Percentiles rank a stretch among this genome's conserved stretches.
Evolutionary conservation across 768 basidiomycete genomes (phyloP).

Genomic region (Tulasnella calospora): DNA sequence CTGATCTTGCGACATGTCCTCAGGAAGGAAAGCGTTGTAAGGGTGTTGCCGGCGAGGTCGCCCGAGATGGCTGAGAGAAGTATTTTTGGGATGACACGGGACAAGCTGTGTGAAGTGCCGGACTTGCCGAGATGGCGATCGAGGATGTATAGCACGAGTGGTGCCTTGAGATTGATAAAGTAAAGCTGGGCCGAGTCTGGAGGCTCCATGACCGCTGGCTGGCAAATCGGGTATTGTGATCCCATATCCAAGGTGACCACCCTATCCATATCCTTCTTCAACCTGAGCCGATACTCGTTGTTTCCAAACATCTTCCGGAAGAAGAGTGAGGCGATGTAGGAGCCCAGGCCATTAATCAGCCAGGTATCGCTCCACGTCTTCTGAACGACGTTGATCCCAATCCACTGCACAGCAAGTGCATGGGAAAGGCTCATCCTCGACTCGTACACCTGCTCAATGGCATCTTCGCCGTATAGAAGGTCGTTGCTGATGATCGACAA

Average conservation of each 20-base stretch:
- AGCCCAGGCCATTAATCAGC: slow-evolving; percentile 91
- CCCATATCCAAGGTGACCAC: slow-evolving; percentile 85
- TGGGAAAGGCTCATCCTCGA: slow-evolving; percentile 81
- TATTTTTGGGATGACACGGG: slow-evolving; percentile 89
- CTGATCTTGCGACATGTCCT: slow-evolving; percentile 89
- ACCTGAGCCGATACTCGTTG: slow-evolving; percentile 91
- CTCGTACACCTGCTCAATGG: slow-evolving; percentile 90
- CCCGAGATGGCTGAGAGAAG: slow-evolving; percentile 92
- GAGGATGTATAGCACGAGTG: slow-evolving; percentile 92
- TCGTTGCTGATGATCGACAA: slow-evolving; percentile 75
- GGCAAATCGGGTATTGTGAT: slow-evolving; percentile 86
- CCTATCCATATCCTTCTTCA: slow-evolving; percentile 95
- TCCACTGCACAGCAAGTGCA: slow-evolving; percentile 92
- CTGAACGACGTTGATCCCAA: slow-evolving; percentile 91
- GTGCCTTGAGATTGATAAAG: slow-evolving; percentile 92
- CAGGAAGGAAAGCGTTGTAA: slow-evolving; percentile 88
- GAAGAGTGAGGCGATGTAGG: slow-evolving; percentile 87
- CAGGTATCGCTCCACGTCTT: slow-evolving; percentile 91
- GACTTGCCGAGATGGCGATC: slow-evolving; percentile 91
- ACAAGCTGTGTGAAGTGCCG: slow-evolving; percentile 88
- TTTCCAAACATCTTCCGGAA: slow-evolving; percentile 83
- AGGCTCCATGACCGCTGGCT: slow-evolving; percentile 77
- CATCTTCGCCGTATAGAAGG: slow-evolving; percentile 77
- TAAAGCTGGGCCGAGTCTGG: slow-evolving; percentile 73
- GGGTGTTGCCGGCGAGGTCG: slow-evolving; percentile 74